These are phyloP conservation scores for Daedaleopsis sinensis DNA, from an alignment of 768 basidiomycete genomes.

Conservation along the genomic window DNA sequence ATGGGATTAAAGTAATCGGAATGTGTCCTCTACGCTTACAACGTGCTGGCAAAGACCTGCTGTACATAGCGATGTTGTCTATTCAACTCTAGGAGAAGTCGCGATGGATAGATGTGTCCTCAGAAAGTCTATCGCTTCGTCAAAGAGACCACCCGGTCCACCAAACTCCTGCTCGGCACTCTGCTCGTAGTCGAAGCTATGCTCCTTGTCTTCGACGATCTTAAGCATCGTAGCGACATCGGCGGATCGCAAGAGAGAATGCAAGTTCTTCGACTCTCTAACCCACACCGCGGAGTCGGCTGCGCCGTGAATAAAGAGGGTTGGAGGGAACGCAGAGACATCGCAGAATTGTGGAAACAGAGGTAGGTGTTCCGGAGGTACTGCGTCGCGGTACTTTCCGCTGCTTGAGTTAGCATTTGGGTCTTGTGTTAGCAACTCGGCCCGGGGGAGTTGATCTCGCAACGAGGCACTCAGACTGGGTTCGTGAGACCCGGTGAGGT, in stretches of 20 bases:
- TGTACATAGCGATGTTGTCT: neutral
- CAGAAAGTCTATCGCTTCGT: conserved; percentile 32
- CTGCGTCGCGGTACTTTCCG: neutral
- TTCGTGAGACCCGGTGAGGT: conserved; percentile 48
- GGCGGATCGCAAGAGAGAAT: conserved; percentile 35
- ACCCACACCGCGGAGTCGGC: conserved; percentile 49
- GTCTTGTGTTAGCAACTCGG: neutral
- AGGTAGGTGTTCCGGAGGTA: conserved; percentile 36
- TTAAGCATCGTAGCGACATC: conserved; percentile 41
- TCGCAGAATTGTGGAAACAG: conserved; percentile 53
- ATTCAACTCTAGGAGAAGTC: neutral
- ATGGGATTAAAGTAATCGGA: neutral
- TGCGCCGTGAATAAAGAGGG: conserved; percentile 50
- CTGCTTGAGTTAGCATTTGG: neutral
- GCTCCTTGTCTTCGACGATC: conserved; percentile 48
- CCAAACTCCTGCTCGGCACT: conserved; percentile 46
- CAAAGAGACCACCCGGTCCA: conserved; percentile 37
- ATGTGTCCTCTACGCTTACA: neutral
- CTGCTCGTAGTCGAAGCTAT: conserved; percentile 57
- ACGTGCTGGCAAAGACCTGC: neutral
- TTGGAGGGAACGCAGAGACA: conserved; percentile 45
- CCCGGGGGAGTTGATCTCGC: conserved; percentile 23
- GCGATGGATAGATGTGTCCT: neutral
- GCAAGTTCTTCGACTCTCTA: conserved; percentile 43
- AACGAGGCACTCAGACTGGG: conserved; percentile 52